Evolutionary conservation across 805 yeast genomes (phyloP), one percentile per base, ranked within the genome.

Genomic region (Suhomyces tanzawaensis): DNA sequence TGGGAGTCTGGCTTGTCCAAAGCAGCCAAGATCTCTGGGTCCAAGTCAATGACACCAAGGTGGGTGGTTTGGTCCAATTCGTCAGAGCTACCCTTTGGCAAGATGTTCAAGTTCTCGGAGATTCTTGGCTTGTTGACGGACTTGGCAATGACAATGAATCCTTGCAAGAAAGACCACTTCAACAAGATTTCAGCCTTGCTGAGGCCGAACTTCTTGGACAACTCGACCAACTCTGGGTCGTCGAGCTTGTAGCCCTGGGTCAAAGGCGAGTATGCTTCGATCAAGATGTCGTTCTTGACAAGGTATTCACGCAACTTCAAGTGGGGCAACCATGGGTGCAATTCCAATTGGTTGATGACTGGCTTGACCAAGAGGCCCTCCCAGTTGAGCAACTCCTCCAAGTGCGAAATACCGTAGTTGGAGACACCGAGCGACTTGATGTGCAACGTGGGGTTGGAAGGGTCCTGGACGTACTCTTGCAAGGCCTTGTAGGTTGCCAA

Each of bases 261-360:
- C 52, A 89, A 72, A 6, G 96, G 96, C 6, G 93, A 80, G 62
- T 76, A 89, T 0, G 95, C 90, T 56, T 85, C 87, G 8, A 82
- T 76, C 4, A 69, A 62, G 28, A 89, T 74, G 31, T 70, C 78
- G 40, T 81, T 60, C 12, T 68, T 53, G 22, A 69, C 66, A 55
- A 85, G 79, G 60, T 65, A 83, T 37, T 79, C 74, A 16, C 83
- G 77, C 40, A 87, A 67, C 36, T 81, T 79, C 37, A 70, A 62
- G 49, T 84, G 69, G 64, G 82, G 85, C 51, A 82, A 68, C 90
- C 93, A 85, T 15, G 93, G 95, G 42, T 87, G 85, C 36, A 86
- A 72, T 59, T 86, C 95, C 52, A 87, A 76, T 57, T 88, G 95
- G 58, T 87, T 82, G 29, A 85, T 82, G 0, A 81, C 86, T 0